Evolutionary conservation across 192 early-diverging fungal genomes (phyloP).

Genomic region (Linnemannia exigua): DNA sequence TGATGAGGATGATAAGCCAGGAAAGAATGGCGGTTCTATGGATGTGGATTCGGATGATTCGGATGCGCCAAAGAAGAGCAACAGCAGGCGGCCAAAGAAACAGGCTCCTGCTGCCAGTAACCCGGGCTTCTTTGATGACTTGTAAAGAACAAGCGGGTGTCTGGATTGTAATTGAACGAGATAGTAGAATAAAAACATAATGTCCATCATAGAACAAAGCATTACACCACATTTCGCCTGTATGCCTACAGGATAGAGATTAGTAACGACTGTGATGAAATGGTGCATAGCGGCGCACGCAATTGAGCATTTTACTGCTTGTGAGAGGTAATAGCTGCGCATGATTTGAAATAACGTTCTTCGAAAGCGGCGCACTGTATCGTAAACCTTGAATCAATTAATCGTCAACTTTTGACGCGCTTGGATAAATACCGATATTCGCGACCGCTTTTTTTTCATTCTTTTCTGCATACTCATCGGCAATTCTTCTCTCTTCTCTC

Average conservation of each 20-base stretch:
- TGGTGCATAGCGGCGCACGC: background rate
- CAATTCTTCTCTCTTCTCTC: background rate
- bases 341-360: background rate
- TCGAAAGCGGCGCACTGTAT: background rate
- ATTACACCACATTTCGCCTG: too few relatives aligned
- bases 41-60: slow-evolving; percentile 57
- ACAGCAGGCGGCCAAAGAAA: slow-evolving; percentile 45
- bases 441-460: background rate
- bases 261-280: background rate
- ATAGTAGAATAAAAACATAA: background rate
- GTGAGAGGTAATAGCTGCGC: too few relatives aligned
- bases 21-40: slow-evolving; percentile 30
- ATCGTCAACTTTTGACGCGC: background rate
- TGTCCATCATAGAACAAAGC: background rate
- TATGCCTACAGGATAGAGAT: background rate
- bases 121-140: slow-evolving; percentile 48
- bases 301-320: background rate
- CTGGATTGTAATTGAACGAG: background rate
- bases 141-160: background rate
- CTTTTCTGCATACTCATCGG: too few relatives aligned
- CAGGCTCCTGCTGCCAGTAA: slow-evolving; percentile 29
- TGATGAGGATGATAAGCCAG: slow-evolving; percentile 40
- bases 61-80: slow-evolving; percentile 47
- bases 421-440: background rate
- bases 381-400: background rate